Conservation (phyloP, 192 early-diverging fungal genomes). For the Umbelopsis ramanniana region DNA sequence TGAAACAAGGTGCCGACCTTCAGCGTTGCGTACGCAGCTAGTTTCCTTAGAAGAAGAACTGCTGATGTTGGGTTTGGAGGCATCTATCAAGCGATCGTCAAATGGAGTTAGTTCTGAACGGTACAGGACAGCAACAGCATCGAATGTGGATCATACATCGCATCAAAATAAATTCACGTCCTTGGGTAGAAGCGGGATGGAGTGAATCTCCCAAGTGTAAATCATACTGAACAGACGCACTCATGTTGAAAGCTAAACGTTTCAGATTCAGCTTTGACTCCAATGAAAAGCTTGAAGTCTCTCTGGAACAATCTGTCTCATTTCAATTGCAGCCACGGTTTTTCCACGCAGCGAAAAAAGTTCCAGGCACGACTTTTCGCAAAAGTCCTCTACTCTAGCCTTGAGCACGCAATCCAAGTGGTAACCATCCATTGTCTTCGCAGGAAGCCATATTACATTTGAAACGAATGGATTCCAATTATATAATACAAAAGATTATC, state of each 20-base stretch:
- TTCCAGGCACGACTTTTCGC: background rate
- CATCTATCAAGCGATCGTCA: background rate
- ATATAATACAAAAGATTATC: background rate
- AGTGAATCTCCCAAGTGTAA: conserved; percentile 14
- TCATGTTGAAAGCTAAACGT: background rate
- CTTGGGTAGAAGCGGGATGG: background rate
- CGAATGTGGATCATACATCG: background rate
- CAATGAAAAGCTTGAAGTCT: background rate
- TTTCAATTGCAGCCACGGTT: conserved; percentile 3
- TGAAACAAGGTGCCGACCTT: background rate
- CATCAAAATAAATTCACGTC: conserved; percentile 3
- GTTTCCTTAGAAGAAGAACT: background rate
- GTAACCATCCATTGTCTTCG: no score
- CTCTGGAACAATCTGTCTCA: background rate
- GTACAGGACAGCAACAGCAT: background rate
- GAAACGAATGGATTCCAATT: no score
- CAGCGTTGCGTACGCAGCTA: conserved; percentile 1
- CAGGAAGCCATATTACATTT: background rate
- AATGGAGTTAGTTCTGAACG: background rate
- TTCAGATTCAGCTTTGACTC: background rate
- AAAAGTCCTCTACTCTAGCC: background rate
- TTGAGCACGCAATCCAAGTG: background rate
- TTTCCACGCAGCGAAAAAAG: background rate
- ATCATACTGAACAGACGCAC: conserved; percentile 21
- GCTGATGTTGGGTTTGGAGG: conserved; percentile 2